Base-by-base conservation (phyloP, 2,329 filamentous ascomycete species). In the Teratosphaeria nubilosa region DNA sequence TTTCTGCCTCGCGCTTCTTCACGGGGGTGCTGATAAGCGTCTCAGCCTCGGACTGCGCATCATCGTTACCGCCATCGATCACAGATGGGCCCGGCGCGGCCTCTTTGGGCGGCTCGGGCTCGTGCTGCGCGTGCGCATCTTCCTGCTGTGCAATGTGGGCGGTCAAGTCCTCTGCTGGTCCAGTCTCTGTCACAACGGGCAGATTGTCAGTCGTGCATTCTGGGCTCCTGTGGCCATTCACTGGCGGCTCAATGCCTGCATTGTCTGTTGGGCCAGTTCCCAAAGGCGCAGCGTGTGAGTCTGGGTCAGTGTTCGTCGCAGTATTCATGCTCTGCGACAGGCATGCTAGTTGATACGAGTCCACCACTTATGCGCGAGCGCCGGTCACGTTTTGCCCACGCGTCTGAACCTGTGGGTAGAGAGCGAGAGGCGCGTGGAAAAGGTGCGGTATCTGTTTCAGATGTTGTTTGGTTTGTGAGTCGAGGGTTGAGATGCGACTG, bases 31-130 rank as follows among this genome's bases (percentile, higher is more conserved):
- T 71, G 41, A 79, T 75, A 59, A 78, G 73, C 32, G 77, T 79
- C 68, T 79, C 77, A 55, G 77, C 77, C 67, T 80, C 77, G 16
- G 76, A 78, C 63, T 77, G 75, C 62, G 73, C 73, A 56, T 72
- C 69, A 34, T 69, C 73, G 20, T 70, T 65, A 53, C 64, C 61
- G 41, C 57, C 66, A 53, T 62, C 63, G 51, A 64, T 16, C 20
- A n/a, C 41, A 48, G 41, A 16, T 48, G 41, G 62, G 11, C 56
- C 55, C 22, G 45, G 50, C 13, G 57, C 27, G 10, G 51, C 32
- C 13, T 61, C 60, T n/a, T 58, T 58, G 13, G 51, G 45, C 27
- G 41, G 53, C 5, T 54, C 45, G 9, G 54, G 54, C n/a, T 56
- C 58, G 32, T 51, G 25, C 34, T 52, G 24, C 25, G 13, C 41